These are phyloP conservation scores for Acanthamoeba lenticulata DNA, from an alignment of 208 protist genomes.

Conservation along the genomic window DNA sequence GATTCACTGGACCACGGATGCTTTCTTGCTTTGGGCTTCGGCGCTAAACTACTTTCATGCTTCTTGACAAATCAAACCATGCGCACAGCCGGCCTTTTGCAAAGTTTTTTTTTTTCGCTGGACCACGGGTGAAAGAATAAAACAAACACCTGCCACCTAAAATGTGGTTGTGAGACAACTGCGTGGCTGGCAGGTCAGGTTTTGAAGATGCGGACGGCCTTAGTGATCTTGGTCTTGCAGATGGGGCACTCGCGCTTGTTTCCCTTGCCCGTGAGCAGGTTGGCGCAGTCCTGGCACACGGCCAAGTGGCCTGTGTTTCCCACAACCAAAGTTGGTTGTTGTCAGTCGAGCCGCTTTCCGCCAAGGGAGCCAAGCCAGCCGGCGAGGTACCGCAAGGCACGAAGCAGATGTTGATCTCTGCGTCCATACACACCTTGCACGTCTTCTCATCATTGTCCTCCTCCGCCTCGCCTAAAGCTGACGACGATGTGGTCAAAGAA, in stretches of 20 bases:
- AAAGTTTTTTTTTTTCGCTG: too few relatives aligned
- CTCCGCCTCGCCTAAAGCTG: not conserved
- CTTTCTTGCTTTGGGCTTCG: too few relatives aligned
- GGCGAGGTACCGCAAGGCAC: conserved; percentile 34
- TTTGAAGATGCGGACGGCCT: conserved; percentile 29
- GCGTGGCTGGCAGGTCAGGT: too few relatives aligned
- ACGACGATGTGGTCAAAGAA: too few relatives aligned
- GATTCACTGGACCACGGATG: too few relatives aligned
- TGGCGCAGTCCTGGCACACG: conserved; percentile 37
- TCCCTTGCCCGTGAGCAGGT: conserved; percentile 14
- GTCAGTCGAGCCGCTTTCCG: not conserved
- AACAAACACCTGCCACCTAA: too few relatives aligned
- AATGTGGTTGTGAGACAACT: too few relatives aligned
- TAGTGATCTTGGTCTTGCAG: conserved; percentile 57
- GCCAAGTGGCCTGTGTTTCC: conserved; percentile 12
- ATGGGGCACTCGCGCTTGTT: conserved; percentile 47
- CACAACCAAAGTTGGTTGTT: not conserved
- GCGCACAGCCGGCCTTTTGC: too few relatives aligned
- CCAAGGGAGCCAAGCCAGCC: not conserved
- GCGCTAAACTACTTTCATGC: too few relatives aligned
- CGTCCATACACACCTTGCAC: conserved; percentile 67
- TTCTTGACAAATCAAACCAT: too few relatives aligned
- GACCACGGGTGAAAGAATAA: too few relatives aligned
- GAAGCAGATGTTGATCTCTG: conserved; percentile 68
- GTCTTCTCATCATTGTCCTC: conserved; percentile 65